A percentile compares a stretch with the other conserved stretches of the same genome.
Conservation (phyloP, 345 rosid genomes). For the Eutrema yunnanense region DNA sequence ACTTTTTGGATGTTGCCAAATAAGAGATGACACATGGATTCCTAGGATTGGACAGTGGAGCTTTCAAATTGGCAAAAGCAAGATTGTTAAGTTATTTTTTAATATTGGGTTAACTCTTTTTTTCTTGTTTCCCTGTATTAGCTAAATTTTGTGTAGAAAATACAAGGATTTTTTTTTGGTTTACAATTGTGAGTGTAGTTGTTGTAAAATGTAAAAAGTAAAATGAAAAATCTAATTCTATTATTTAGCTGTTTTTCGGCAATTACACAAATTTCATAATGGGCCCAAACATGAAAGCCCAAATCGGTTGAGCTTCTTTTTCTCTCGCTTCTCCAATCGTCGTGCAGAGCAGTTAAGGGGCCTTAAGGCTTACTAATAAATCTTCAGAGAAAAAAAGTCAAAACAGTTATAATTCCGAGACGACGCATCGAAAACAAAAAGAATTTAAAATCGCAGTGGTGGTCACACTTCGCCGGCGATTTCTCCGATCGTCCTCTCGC, state of each 20-base stretch:
- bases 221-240: not conserved
- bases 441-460: not conserved
- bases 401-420: not conserved
- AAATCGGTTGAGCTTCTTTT: not conserved
- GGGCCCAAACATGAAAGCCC: conserved; percentile 3
- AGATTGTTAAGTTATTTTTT: conserved; percentile 1
- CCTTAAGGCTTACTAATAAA: not conserved
- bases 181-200: not conserved
- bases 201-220: no score
- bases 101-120: conserved; percentile 14
- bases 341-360: not conserved
- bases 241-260: not conserved
- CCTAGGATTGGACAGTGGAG: conserved; percentile 18
- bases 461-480: not conserved
- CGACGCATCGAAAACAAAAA: not conserved
- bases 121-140: conserved; percentile 17
- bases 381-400: not conserved
- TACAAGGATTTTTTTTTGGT: not conserved
- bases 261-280: not conserved
- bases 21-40: conserved; percentile 29
- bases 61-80: conserved; percentile 22
- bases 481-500: not conserved
- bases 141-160: conserved; percentile 19
- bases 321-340: not conserved
- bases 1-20: conserved; percentile 20